A percentile compares a stretch with the other conserved stretches of the same genome.
phyloP scores from a whole-genome alignment of 768 basidiomycete genomes.

The Ramaria rubella region DNA sequence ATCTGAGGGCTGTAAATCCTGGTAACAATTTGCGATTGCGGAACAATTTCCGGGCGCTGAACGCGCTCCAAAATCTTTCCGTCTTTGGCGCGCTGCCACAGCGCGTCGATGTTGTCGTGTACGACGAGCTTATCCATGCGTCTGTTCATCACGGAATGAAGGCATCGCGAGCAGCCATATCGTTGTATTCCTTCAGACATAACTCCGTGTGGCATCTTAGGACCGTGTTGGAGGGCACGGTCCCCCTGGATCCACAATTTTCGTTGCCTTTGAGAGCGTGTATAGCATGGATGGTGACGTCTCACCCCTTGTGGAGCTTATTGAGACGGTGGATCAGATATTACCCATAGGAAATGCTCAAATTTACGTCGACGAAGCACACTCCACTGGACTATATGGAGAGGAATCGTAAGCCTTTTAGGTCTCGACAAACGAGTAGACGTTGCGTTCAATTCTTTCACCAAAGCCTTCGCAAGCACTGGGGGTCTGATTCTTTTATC shows the following conservation, averaged over 20 bases:
- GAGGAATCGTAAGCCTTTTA: conserved; percentile 11
- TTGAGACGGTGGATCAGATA: conserved; percentile 23
- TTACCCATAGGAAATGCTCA: conserved; percentile 20
- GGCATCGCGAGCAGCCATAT: conserved; percentile 15
- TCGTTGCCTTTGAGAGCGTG: conserved; percentile 36
- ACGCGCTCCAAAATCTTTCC: too few species aligned
- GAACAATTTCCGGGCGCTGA: too few species aligned
- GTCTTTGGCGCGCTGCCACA: conserved; percentile 34
- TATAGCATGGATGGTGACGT: conserved; percentile 45
- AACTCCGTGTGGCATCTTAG: conserved; percentile 21
- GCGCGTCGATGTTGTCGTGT: conserved; percentile 31
- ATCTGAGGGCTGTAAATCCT: too few species aligned
- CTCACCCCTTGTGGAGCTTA: conserved; percentile 28
- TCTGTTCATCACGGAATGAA: conserved; percentile 38
- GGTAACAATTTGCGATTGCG: too few species aligned
- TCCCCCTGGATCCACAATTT: conserved; percentile 17
- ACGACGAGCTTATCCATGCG: conserved; percentile 39
- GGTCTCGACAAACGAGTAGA: neutral
- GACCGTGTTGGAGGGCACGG: neutral
- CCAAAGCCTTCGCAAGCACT: neutral
- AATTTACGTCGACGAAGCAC: conserved; percentile 39
- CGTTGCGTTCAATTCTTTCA: neutral
- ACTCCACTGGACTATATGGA: conserved; percentile 34
- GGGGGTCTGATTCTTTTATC: neutral
- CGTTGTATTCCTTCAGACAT: conserved; percentile 26